These are phyloP conservation scores for Logfia minima DNA, from an alignment of 129 eudicot genomes.

Conservation along the genomic window DNA sequence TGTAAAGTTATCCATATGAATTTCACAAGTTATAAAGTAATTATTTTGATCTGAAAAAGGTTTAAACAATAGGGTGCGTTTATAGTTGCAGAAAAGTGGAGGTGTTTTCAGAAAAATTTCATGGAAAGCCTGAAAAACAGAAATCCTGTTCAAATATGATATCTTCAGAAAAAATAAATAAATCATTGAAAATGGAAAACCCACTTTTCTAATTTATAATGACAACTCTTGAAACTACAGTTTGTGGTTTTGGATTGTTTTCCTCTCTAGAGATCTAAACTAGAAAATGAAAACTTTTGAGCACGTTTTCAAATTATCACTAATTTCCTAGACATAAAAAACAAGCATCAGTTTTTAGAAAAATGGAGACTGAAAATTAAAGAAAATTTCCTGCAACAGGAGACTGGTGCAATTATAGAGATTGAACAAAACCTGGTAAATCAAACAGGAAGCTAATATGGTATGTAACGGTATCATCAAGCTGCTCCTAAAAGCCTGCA, in stretches of 20 bases:
- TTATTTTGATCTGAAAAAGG: neutral
- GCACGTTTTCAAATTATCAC: neutral
- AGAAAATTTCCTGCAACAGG: neutral
- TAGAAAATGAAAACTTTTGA: no score
- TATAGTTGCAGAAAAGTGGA: no score
- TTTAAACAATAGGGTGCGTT: neutral
- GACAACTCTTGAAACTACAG: no score
- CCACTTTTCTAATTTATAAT: no score
- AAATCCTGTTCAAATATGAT: no score
- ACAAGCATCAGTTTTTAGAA: neutral
- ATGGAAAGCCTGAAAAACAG: no score
- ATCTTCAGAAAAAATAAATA: no score
- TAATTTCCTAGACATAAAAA: neutral
- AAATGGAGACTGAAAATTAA: neutral
- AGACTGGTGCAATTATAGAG: neutral
- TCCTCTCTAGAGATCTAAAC: no score
- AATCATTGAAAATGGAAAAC: no score
- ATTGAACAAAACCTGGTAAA: constrained; percentile 63
- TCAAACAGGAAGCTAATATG: constrained; percentile 63
- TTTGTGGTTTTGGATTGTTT: no score
- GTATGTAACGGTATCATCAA: constrained; percentile 87
- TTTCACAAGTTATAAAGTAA: neutral
- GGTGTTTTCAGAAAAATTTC: no score
- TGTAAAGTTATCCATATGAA: neutral
- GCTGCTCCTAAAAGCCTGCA: constrained; percentile 85